Base-by-base conservation (phyloP, 2,329 filamentous ascomycete genomes). In the Ophiostoma angusticollis region DNA sequence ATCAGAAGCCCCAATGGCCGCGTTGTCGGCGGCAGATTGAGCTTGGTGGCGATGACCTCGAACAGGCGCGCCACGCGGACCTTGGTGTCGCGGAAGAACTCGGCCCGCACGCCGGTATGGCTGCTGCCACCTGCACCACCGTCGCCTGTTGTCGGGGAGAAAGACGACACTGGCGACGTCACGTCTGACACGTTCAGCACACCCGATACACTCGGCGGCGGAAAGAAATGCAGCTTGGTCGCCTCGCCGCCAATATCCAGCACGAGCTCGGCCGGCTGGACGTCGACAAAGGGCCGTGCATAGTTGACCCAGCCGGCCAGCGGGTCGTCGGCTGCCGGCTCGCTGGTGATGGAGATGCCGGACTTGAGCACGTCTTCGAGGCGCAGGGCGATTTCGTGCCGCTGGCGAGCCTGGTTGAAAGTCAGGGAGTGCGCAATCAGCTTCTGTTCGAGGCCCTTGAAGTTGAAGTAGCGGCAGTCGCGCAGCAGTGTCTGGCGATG, bases 401-500 rank as follows among this genome's bases (percentile, higher is more conserved):
- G 72, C 13, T 70, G 64, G 3, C 80, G 70, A 13, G 70, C 61
- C 25, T 82, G 70, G 52, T 95, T 94, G 58, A 76, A 86, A 37
- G 69, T 74, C 44, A 89, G 80, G 21, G 74, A 58, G 56, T 87
- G 82, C 0, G 82, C 75, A 31, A 95, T 80, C 9, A 96, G 66
- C 47, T 76, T 78, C 59, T 96, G 89, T 60, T 96, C 89, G 0
- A 95, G 63, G 0, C 85, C 86, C 54, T 87, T 89, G 50, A 96
- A 78, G 56, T 94, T 85, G 58, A 89, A 95, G 58, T 95, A 96
- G 37, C 84, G 78, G 45, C 84, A 91, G 57, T 96, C 89, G 29
- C 83, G 72, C 2, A 96, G 64, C 4, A 96, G 68, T 42, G 82
- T 74, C 17, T 74, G 68, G 14, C 89, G 78, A 53, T 96, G 89